Percentiles rank a stretch among this genome's conserved stretches.
phyloP scores from a whole-genome alignment of 768 basidiomycete genomes.

The Mycena chlorophos region DNA sequence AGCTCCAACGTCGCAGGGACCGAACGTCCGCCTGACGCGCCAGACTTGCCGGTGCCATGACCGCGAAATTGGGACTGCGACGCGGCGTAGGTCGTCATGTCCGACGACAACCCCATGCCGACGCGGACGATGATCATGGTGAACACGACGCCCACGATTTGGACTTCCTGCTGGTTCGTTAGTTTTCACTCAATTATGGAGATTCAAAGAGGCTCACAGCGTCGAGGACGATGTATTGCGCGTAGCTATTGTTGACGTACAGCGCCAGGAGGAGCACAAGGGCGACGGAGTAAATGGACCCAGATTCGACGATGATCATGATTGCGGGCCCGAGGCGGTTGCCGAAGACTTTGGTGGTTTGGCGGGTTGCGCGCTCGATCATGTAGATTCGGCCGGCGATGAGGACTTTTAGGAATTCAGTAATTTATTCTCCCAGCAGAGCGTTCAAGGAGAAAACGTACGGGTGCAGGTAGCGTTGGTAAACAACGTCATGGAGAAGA shows the following conservation, averaged over 20 bases:
- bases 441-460: neutral
- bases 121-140: neutral
- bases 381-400: constrained; percentile 21
- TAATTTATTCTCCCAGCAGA: no score
- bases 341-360: neutral
- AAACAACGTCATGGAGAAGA: neutral
- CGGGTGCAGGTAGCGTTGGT: constrained; percentile 3
- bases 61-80: no score
- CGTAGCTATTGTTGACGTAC: constrained; percentile 11
- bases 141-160: neutral
- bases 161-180: neutral
- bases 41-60: no score
- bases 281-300: constrained; percentile 16
- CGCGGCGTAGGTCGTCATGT: neutral
- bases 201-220: constrained; percentile 19
- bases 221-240: constrained; percentile 23
- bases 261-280: constrained; percentile 13
- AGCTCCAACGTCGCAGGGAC: no score
- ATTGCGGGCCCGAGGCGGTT: constrained; percentile 10
- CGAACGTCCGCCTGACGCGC: no score
- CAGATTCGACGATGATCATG: constrained; percentile 23
- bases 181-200: neutral
- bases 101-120: neutral
- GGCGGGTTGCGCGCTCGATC: constrained; percentile 5
- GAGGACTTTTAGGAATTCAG: constrained; percentile 8